Base-by-base conservation (phyloP, 2,329 filamentous ascomycete genomes). In the Claviceps africana region DNA sequence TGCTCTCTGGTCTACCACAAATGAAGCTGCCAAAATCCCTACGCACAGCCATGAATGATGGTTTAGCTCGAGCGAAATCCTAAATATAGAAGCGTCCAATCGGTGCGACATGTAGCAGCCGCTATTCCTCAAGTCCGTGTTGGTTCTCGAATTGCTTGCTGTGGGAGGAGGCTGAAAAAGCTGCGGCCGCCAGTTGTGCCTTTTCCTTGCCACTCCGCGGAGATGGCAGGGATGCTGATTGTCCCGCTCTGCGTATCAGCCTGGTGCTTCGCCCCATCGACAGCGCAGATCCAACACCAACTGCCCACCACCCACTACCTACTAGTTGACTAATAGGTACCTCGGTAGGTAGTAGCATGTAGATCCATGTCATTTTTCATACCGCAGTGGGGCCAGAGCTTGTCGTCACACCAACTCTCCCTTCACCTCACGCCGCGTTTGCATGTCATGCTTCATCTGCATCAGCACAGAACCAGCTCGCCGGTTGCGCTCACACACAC, bases 31-130 rank as follows among this genome's bases (percentile, higher is more conserved):
- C 35, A 6, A 37, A 31, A 11, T 22, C 28, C 33, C 43, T 22
- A 8, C 43, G 31, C 53, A 49, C 52, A 51, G 49, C 53, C 53
- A 51, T 50, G 3, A 3, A 5, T 25, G 5, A 25, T 25, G 25
- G 35, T 44, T 44, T 51, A 48, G 53, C 15, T 54, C 37, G 50
- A 46, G 39, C 43, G 28, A 43, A 31, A n/a, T 43, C 11, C 51
- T 48, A 50, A 51, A 50, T 50, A 47, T 53, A 53, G 51, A 53
- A 50, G 44, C 17, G 19, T 19, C 37, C n/a, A 9, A 5, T 40
- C 25, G 5, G 17, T 19, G 33, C 37, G 17, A 19, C 37, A 8
- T 7, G 4, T 17, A 13, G 6, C 37, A 40, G 17, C 37, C 17
- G n/a, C n/a, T 25, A 25, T 25, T 5, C 25, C 3, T 5, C 25